A percentile compares a stretch with the other conserved stretches of the same genome.
phyloP scores from a whole-genome alignment of 331 rosid genomes.

The Malus hybrid region DNA sequence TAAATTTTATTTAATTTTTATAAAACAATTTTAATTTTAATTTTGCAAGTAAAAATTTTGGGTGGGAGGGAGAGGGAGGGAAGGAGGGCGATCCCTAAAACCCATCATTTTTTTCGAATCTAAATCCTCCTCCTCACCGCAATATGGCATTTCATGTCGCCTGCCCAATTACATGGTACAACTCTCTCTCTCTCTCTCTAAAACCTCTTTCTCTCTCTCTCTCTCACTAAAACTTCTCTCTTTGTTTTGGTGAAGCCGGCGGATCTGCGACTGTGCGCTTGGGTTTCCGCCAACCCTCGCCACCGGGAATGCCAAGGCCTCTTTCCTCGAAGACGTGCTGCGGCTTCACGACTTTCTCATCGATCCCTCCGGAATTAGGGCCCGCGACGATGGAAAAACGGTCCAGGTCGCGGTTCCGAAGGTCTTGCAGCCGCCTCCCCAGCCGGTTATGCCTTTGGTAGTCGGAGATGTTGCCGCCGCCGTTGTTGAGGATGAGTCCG shows the following conservation, averaged over 20 bases:
- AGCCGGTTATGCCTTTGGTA: constrained; percentile 11
- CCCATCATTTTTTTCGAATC: constrained; percentile 39
- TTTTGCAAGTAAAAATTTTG: constrained; percentile 30
- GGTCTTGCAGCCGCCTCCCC: constrained; percentile 42
- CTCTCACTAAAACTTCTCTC: background rate
- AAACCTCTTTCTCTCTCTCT: background rate
- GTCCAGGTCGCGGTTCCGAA: constrained; percentile 75
- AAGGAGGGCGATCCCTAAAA: constrained; percentile 58
- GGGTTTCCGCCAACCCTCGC: constrained; percentile 76
- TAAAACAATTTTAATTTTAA: background rate
- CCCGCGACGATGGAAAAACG: constrained; percentile 22
- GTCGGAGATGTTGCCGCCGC: constrained; percentile 20
- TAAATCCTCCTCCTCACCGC: constrained; percentile 64
- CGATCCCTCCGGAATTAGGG: constrained; percentile 55
- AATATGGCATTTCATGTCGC: constrained; percentile 99
- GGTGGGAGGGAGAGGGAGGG: background rate
- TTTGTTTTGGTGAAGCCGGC: constrained; percentile 51
- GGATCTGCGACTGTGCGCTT: constrained; percentile 85
- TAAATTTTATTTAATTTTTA: background rate
- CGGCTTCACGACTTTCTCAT: constrained; percentile 48
- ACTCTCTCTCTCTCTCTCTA: background rate
- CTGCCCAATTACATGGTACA: constrained; percentile 98
- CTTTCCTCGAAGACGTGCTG: constrained; percentile 42
- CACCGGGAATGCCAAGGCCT: constrained; percentile 25
- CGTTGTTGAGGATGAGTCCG: constrained; percentile 24